A percentile compares a stretch with the other conserved stretches of the same genome.
phyloP scores from a whole-genome alignment of 2,329 filamentous ascomycete species.

The Aquanectria penicillioides region DNA sequence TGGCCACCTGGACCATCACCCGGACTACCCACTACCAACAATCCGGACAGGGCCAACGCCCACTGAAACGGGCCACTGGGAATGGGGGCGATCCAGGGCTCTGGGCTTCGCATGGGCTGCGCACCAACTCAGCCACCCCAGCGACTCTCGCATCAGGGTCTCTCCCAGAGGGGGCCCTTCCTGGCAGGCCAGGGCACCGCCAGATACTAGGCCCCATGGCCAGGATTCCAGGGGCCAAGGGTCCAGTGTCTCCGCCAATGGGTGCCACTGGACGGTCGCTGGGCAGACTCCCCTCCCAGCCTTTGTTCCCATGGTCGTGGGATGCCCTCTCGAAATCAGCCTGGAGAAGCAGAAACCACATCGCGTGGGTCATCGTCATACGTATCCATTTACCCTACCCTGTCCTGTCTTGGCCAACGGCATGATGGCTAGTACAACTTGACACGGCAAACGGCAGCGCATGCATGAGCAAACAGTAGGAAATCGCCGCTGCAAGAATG shows the following conservation, averaged over 20 bases:
- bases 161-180: slow-evolving; percentile 3
- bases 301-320: neutral
- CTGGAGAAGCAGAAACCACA: neutral
- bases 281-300: too few species aligned
- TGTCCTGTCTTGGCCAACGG: too few species aligned
- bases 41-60: slow-evolving; percentile 13
- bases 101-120: slow-evolving; percentile 7
- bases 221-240: neutral
- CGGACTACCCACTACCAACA: slow-evolving; percentile 7
- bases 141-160: neutral
- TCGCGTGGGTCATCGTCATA: too few species aligned
- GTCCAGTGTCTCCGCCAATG: neutral
- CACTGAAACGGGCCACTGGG: slow-evolving; percentile 17
- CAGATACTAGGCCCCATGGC: neutral
- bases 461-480: too few species aligned
- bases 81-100: too few species aligned
- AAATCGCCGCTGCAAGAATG: too few species aligned
- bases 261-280: neutral
- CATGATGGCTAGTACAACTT: too few species aligned
- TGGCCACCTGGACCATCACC: neutral
- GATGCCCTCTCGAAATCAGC: slow-evolving; percentile 14
- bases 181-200: slow-evolving; percentile 7
- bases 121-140: slow-evolving; percentile 22
- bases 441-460: too few species aligned
- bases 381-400: too few species aligned